phyloP scores from a whole-genome alignment of 1,139 yeast species.

The Suhomyces anneliseae region DNA sequence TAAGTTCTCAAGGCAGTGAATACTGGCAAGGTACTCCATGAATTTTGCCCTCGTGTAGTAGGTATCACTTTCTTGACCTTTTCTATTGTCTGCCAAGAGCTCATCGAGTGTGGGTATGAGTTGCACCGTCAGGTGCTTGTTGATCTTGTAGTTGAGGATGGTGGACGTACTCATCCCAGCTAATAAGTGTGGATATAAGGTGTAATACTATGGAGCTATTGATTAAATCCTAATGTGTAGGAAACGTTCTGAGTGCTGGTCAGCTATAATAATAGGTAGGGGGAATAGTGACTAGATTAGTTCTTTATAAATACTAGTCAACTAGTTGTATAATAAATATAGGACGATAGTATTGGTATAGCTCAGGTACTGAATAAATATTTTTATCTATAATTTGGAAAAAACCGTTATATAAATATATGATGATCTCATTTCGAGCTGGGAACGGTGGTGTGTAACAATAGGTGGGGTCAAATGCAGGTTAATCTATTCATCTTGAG shows the following conservation, averaged over 20 bases:
- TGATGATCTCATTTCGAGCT: not conserved
- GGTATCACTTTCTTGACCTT: slow-evolving; percentile 1
- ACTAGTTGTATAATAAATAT: too few species aligned
- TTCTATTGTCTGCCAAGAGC: slow-evolving; percentile 6
- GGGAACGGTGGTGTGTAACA: slow-evolving; percentile 6
- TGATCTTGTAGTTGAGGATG: slow-evolving; percentile 13
- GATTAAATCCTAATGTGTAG: too few species aligned
- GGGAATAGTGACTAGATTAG: too few species aligned
- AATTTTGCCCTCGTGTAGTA: slow-evolving; percentile 20
- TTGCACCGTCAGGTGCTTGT: slow-evolving; percentile 11
- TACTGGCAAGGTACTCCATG: slow-evolving; percentile 25
- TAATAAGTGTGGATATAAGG: too few species aligned
- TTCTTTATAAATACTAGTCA: too few species aligned
- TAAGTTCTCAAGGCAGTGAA: slow-evolving; percentile 40
- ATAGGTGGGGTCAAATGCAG: slow-evolving; percentile 7
- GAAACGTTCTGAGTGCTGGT: too few species aligned
- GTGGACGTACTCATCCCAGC: slow-evolving; percentile 6
- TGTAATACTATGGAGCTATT: too few species aligned
- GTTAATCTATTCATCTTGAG: not conserved
- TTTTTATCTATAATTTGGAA: not conserved
- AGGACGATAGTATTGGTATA: too few species aligned
- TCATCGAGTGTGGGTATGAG: slow-evolving; percentile 14
- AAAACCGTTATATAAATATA: slow-evolving; percentile 2
- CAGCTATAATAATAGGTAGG: too few species aligned
- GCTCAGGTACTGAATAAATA: too few species aligned